Evolutionary conservation across 257 asterid genomes (phyloP).

Genomic region (Echites panduratus): DNA sequence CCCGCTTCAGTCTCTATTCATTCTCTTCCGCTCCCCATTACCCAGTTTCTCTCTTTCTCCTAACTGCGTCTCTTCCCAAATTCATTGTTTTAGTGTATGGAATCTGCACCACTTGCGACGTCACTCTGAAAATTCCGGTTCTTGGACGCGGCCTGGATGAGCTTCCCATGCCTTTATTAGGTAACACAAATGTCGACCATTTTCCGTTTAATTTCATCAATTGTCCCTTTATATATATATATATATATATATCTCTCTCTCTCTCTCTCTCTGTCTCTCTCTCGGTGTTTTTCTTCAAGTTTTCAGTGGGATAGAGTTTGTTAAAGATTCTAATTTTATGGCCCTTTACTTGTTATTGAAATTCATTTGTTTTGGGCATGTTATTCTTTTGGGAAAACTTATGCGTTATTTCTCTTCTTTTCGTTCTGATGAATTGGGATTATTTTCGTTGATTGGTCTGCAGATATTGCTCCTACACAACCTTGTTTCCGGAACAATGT

Average conservation of each 20-base stretch:
- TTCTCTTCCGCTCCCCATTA: not conserved
- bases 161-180: conserved; percentile 93
- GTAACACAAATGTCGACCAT: conserved; percentile 21
- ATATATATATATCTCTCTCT: no score
- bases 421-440: not conserved
- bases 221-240: no score
- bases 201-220: not conserved
- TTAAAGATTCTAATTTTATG: conserved; percentile 1
- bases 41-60: not conserved
- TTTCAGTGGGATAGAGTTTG: not conserved
- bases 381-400: not conserved
- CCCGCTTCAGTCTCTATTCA: not conserved
- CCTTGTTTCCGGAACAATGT: conserved; percentile 53
- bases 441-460: conserved; percentile 24
- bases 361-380: not conserved
- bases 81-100: conserved; percentile 8
- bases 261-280: not conserved
- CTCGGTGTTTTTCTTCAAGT: not conserved
- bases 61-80: not conserved
- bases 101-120: conserved; percentile 3
- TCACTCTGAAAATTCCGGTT: conserved; percentile 20
- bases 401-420: not conserved
- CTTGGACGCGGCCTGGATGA: conserved; percentile 62
- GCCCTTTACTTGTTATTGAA: not conserved
- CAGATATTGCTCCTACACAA: conserved; percentile 84